These are phyloP conservation scores for Sporisorium graminicola DNA, from an alignment of 1,284 basidiomycete genomes.

Conservation along the genomic window DNA sequence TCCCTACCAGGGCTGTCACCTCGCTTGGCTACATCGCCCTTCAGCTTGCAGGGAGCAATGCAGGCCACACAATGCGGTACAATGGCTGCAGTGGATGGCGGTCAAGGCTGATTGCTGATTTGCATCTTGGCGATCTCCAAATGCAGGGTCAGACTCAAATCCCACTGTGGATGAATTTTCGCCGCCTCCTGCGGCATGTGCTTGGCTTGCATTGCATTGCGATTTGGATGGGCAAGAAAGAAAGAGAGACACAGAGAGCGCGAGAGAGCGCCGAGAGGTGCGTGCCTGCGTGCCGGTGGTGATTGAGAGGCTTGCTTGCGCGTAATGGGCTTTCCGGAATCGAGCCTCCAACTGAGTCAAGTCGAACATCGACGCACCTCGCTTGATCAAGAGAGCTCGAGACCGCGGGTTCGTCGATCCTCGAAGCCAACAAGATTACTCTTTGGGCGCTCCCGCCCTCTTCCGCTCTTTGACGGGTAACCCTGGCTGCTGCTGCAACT, in stretches of 20 bases:
- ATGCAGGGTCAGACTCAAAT: too few species aligned
- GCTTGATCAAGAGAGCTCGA: not conserved
- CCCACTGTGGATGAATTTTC: too few species aligned
- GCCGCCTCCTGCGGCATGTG: too few species aligned
- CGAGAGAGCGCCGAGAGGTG: too few species aligned
- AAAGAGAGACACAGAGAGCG: too few species aligned
- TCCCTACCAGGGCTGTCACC: too few species aligned
- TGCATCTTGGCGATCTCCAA: too few species aligned
- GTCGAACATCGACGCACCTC: not conserved
- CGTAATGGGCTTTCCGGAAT: not conserved
- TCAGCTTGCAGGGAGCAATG: too few species aligned
- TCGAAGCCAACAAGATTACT: slow-evolving; percentile 1
- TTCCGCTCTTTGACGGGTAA: not conserved
- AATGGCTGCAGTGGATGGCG: not conserved
- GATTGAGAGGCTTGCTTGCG: not conserved
- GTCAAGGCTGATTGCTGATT: not conserved
- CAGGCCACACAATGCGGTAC: too few species aligned
- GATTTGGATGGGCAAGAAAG: too few species aligned
- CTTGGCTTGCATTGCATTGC: too few species aligned
- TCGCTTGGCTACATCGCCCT: not conserved
- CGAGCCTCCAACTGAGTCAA: not conserved
- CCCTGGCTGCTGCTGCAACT: not conserved
- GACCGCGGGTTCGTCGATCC: slow-evolving; percentile 2
- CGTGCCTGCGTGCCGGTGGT: not conserved
- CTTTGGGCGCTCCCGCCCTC: not conserved